These are phyloP conservation scores for Fusarium verticillioides DNA, from an alignment of 2,329 filamentous ascomycete genomes.

Conservation along the genomic window DNA sequence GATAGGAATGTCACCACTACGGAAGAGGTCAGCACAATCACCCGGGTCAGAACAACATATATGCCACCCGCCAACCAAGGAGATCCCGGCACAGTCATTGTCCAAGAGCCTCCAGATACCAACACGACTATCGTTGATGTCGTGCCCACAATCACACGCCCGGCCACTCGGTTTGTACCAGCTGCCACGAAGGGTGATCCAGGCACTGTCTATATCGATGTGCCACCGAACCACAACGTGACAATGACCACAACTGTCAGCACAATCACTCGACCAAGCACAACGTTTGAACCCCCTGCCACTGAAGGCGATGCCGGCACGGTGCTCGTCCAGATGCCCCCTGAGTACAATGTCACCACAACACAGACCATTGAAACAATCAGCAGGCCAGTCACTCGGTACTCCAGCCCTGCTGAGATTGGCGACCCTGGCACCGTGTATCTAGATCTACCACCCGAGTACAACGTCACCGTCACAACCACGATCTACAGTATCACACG, in stretches of 20 bases:
- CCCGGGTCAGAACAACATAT: constrained; percentile 1
- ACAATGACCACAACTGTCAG: constrained; percentile 21
- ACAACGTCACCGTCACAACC: constrained; percentile 26
- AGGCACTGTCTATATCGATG: constrained; percentile 22
- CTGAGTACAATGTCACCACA: constrained; percentile 20
- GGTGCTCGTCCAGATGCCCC: constrained; percentile 14
- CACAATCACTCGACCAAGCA: constrained; percentile 21
- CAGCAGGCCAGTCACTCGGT: constrained; percentile 12
- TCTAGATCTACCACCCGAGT: constrained; percentile 18
- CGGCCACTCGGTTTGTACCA: constrained; percentile 4
- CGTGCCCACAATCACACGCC: constrained; percentile 11
- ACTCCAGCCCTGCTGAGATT: constrained; percentile 1
- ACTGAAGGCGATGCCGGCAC: constrained; percentile 25
- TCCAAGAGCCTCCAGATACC: constrained; percentile 14
- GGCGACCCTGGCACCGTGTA: constrained; percentile 22
- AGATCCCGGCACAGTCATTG: constrained; percentile 22
- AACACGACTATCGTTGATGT: constrained; percentile 24
- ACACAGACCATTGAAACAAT: constrained; percentile 12
- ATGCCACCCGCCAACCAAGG: constrained; percentile 10
- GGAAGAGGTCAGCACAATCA: not conserved
- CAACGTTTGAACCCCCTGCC: constrained; percentile 14
- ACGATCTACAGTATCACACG: constrained; percentile 4
- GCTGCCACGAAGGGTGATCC: constrained; percentile 14
- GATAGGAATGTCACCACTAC: constrained; percentile 22
- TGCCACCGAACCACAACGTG: constrained; percentile 22